These are phyloP conservation scores for Sphaerulina populicola DNA, from an alignment of 2,329 filamentous ascomycete species.

Conservation along the genomic window DNA sequence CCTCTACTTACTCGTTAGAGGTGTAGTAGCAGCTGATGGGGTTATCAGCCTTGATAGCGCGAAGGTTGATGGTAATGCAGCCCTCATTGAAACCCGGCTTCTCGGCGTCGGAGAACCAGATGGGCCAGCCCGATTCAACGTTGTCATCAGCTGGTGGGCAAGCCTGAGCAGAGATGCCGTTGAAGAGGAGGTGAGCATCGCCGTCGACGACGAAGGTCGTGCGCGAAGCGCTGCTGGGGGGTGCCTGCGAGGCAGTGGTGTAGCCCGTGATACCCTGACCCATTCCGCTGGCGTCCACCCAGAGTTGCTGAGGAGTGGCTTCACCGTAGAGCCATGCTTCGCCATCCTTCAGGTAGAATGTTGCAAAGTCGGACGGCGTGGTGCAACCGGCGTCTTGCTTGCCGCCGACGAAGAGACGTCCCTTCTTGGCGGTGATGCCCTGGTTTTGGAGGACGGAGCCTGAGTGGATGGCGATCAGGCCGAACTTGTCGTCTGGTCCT, in stretches of 20 bases:
- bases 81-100: constrained; percentile 13
- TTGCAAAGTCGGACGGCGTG: constrained; percentile 6
- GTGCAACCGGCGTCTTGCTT: constrained; percentile 13
- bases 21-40: constrained; percentile 12
- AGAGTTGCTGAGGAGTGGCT: constrained; percentile 13
- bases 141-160: constrained; percentile 6
- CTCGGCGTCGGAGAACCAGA: constrained; percentile 10
- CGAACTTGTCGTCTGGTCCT: constrained; percentile 12
- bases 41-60: constrained; percentile 8
- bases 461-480: constrained; percentile 18
- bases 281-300: constrained; percentile 14
- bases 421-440: constrained; percentile 14
- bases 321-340: constrained; percentile 7
- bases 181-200: constrained; percentile 10
- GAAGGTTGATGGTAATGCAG: constrained; percentile 6
- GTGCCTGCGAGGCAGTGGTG: constrained; percentile 12
- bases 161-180: constrained; percentile 9
- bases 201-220: constrained; percentile 6
- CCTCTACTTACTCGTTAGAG: neutral
- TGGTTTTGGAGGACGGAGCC: constrained; percentile 19
- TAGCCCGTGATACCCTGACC: constrained; percentile 11
- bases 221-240: constrained; percentile 8
- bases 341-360: constrained; percentile 11
- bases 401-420: constrained; percentile 15
- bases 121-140: constrained; percentile 1